Evolutionary conservation across 1,139 yeast species (phyloP), one percentile per base, ranked within the genome.

Genomic region (Yueomyces sp.): DNA sequence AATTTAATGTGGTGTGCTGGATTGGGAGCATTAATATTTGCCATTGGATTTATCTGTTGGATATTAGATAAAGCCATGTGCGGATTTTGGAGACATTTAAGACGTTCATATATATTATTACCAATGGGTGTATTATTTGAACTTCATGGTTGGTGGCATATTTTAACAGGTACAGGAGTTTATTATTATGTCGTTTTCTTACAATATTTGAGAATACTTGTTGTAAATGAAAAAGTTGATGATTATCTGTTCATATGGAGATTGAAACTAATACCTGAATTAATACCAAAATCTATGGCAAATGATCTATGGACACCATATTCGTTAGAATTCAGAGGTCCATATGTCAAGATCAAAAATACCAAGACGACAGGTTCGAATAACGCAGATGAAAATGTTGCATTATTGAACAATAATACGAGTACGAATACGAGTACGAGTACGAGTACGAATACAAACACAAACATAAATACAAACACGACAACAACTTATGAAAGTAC

Each of bases 111-210:
- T 57, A 55, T 78, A 8, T 95, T 95, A 1, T 73, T 86, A 67
- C 96, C 97, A 1, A 75, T 81, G 46, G 97, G 97, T 0, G 75
- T 87, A 50, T 51, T 89, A 9, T 69, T 89, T 37, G 97, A 89
- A 59, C 83, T 95, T 30, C 97, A 89, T 59, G 95, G 95, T 12
- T 89, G 96, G 96, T 89, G 97, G 97, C 97, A 89, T 59, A 67
- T 84, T 30, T 72, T 84, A 50, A 84, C 94, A 0, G 93, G 93
- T 1, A 67, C 77, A 6, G 95, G 94, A 44, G 83, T 84, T 12
- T 84, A 83, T 60, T 78, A 71, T 57, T 75, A 73, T 56, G 62
- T 75, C 40, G 73, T 72, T 11, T 75, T 69, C 50, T 59, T 76
- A 46, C 85, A 82, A 62, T 81, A 79, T 56, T 66, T 83, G 53